Evolutionary conservation across 1,284 basidiomycete genomes (phyloP).

Genomic region (Afroboletus lepidellus): DNA sequence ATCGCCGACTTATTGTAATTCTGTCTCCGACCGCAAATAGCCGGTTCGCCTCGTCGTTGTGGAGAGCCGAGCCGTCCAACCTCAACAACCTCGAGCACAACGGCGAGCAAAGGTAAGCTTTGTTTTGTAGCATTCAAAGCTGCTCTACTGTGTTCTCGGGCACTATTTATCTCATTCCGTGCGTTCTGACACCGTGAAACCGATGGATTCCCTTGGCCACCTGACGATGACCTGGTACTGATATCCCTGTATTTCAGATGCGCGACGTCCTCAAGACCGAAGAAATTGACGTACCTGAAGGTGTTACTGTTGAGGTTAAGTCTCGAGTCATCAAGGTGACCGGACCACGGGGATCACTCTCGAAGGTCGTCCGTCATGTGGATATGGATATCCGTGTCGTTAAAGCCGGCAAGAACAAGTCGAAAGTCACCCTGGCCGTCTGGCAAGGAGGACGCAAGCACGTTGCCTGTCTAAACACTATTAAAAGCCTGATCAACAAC

Average conservation of each 20-base stretch:
- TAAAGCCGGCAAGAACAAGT: slow-evolving; percentile 61
- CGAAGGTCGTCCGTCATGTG: slow-evolving; percentile 91
- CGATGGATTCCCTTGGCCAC: slow-evolving; percentile 32
- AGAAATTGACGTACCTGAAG: slow-evolving; percentile 88
- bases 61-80: slow-evolving; percentile 1
- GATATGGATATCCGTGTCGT: slow-evolving; percentile 94
- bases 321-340: slow-evolving; percentile 86
- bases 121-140: background rate
- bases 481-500: slow-evolving; percentile 93
- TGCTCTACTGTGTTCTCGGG: background rate
- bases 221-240: slow-evolving; percentile 23
- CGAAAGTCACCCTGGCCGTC: slow-evolving; percentile 86
- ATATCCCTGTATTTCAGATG: slow-evolving; percentile 54
- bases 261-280: slow-evolving; percentile 91
- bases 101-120: slow-evolving; percentile 30
- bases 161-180: slow-evolving; percentile 1
- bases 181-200: background rate
- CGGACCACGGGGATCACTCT: slow-evolving; percentile 86
- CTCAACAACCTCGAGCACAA: slow-evolving; percentile 26
- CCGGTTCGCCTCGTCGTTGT: slow-evolving; percentile 18
- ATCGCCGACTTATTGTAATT: slow-evolving; percentile 28
- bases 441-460: slow-evolving; percentile 99
- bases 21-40: slow-evolving; percentile 34
- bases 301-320: slow-evolving; percentile 83
- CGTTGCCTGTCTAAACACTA: slow-evolving; percentile 95